phyloP scores from a whole-genome alignment of 305 asterid genomes.

The Rubia occidens region DNA sequence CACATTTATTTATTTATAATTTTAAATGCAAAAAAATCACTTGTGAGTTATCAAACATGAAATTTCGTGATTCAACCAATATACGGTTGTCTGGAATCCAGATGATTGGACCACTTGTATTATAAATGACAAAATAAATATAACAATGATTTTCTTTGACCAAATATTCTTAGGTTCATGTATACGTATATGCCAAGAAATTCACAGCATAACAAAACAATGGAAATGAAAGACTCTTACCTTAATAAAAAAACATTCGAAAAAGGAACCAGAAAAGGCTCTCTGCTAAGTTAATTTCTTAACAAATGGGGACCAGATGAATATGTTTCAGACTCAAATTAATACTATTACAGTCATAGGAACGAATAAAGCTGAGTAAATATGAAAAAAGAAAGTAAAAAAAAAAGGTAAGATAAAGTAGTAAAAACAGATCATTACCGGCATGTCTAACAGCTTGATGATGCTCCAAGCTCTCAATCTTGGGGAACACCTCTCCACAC shows the following conservation, averaged over 20 bases:
- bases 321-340: neutral
- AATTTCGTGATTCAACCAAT: neutral
- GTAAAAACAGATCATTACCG: slow-evolving; percentile 30
- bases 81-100: too few relatives aligned
- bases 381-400: neutral
- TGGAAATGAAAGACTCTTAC: neutral
- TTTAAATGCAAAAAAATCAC: too few relatives aligned
- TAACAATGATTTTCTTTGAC: neutral
- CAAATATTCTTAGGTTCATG: neutral
- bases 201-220: neutral
- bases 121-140: neutral
- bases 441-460: slow-evolving; percentile 93
- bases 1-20: too few relatives aligned
- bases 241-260: neutral
- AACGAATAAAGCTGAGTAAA: neutral
- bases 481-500: slow-evolving; percentile 92
- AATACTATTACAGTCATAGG: neutral
- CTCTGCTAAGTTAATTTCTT: neutral
- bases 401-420: neutral
- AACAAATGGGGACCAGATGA: neutral
- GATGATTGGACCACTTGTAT: neutral
- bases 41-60: neutral
- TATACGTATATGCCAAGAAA: neutral
- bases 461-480: slow-evolving; percentile 79
- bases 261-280: neutral